Evolutionary conservation across 2,329 filamentous ascomycete genomes (phyloP).

Genomic region (Juglanconis oblonga): DNA sequence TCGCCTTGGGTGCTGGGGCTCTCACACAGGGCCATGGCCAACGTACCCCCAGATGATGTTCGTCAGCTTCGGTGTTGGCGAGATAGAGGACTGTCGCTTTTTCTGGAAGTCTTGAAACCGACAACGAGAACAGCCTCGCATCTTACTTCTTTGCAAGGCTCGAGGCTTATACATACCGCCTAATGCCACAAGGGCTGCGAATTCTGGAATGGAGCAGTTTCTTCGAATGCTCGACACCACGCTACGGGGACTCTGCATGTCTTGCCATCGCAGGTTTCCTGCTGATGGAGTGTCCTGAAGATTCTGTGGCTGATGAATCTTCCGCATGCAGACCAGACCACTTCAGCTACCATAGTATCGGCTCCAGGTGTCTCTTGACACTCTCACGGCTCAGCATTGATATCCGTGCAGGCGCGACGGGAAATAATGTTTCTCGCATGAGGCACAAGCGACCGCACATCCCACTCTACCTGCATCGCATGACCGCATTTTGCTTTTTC

Average conservation of each 20-base stretch:
- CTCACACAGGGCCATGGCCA: background rate
- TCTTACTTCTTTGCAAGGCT: background rate
- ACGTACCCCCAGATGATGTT: no score
- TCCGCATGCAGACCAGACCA: background rate
- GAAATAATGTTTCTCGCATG: constrained; percentile 2
- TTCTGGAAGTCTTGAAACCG: background rate
- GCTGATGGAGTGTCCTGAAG: background rate
- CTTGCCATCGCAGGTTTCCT: background rate
- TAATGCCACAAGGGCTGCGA: background rate
- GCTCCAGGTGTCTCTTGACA: background rate
- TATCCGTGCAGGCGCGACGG: background rate
- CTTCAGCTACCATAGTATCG: background rate
- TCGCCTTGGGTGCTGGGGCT: background rate
- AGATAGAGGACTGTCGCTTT: background rate
- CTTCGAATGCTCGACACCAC: background rate
- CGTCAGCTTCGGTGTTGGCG: background rate
- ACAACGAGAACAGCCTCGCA: background rate
- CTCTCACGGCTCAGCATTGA: background rate
- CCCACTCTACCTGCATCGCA: constrained; percentile 3
- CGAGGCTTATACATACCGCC: background rate
- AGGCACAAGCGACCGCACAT: background rate
- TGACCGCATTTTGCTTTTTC: constrained; percentile 6
- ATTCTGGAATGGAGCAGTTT: background rate
- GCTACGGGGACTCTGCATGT: background rate
- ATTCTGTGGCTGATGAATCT: background rate